phyloP scores from a whole-genome alignment of 371 early-diverging fungal species.

The Cokeromyces recurvatus region DNA sequence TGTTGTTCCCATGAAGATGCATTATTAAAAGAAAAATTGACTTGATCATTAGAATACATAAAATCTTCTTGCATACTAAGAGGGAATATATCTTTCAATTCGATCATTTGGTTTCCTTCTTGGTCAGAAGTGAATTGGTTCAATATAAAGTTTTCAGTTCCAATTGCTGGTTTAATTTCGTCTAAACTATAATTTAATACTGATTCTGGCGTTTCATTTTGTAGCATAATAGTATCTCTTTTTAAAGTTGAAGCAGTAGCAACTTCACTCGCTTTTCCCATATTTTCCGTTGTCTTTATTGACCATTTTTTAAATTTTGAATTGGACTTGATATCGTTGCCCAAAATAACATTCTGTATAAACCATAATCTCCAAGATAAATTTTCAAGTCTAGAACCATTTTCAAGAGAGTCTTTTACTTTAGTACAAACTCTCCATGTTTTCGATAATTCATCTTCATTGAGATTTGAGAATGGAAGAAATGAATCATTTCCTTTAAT shows the following conservation, averaged over 20 bases:
- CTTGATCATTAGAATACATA: not conserved
- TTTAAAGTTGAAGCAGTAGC: no score
- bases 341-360: conserved; percentile 58
- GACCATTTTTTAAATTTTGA: conserved; percentile 1
- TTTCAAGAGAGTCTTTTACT: conserved; percentile 85
- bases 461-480: conserved; percentile 62
- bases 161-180: conserved; percentile 1
- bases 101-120: conserved; percentile 34
- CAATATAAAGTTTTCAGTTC: conserved; percentile 22
- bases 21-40: no score
- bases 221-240: no score
- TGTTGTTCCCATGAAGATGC: no score
- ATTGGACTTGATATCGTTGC: conserved; percentile 15
- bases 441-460: conserved; percentile 69
- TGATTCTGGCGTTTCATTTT: not conserved
- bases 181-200: conserved; percentile 6
- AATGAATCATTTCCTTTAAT: conserved; percentile 54
- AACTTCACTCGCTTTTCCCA: not conserved
- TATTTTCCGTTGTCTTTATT: conserved; percentile 1
- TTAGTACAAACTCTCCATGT: conserved; percentile 87
- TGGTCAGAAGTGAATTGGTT: conserved; percentile 48
- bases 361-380: conserved; percentile 89
- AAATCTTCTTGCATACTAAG: conserved; percentile 7
- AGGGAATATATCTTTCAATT: conserved; percentile 27
- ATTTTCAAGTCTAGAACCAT: conserved; percentile 84